These are phyloP conservation scores for Fomitopsis schrenkii DNA, from an alignment of 1,284 basidiomycete genomes.

Conservation along the genomic window DNA sequence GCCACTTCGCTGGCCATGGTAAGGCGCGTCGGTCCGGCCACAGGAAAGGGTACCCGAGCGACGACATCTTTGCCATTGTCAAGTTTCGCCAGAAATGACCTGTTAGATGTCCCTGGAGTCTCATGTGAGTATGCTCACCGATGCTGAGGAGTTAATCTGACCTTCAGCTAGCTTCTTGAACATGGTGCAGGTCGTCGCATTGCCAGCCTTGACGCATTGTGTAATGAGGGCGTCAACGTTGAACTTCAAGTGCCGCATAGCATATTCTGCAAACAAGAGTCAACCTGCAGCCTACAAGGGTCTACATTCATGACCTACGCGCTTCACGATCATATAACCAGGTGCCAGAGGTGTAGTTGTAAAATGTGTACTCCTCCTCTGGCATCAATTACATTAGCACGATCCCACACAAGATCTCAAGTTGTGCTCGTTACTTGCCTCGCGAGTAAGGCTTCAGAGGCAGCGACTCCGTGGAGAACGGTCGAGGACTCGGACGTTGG, in stretches of 20 bases:
- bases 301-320: not conserved
- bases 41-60: slow-evolving; percentile 26
- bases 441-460: not conserved
- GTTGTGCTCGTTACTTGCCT: not conserved
- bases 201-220: not conserved
- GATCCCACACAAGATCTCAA: not conserved
- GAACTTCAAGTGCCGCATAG: not conserved
- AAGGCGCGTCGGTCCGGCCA: slow-evolving; percentile 28
- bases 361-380: not conserved
- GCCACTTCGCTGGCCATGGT: slow-evolving; percentile 39
- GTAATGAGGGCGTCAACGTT: not conserved
- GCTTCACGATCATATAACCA: not conserved
- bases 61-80: slow-evolving; percentile 28
- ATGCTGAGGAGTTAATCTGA: not conserved
- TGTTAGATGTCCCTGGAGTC: not conserved
- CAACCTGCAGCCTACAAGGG: not conserved
- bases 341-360: not conserved
- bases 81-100: slow-evolving; percentile 13
- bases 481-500: no score
- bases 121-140: not conserved
- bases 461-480: not conserved
- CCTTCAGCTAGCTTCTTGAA: not conserved
- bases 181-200: not conserved
- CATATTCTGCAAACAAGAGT: not conserved
- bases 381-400: not conserved